Evolutionary conservation across 2,329 filamentous ascomycete genomes (phyloP).

Genomic region (Colletotrichum abscissum): DNA sequence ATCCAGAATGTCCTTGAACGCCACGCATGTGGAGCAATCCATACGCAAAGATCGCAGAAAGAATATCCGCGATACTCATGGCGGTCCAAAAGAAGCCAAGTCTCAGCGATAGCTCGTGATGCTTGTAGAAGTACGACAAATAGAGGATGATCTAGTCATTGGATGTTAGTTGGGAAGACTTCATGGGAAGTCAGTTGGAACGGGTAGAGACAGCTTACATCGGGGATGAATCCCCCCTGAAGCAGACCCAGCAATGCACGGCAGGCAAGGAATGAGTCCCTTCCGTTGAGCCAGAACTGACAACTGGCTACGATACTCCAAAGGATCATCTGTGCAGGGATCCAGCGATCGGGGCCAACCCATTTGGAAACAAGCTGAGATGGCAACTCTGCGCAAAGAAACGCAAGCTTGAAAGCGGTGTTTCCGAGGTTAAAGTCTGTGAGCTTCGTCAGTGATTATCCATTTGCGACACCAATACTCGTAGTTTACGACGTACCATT

Average conservation of each 20-base stretch:
- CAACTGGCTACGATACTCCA: conserved; percentile 62
- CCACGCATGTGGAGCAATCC: conserved; percentile 55
- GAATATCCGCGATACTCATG: conserved; percentile 52
- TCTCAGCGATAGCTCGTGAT: conserved; percentile 51
- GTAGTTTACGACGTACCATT: conserved; percentile 46
- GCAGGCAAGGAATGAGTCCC: conserved; percentile 45
- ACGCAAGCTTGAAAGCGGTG: conserved; percentile 60
- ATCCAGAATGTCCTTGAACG: conserved; percentile 47
- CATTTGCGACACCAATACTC: no score
- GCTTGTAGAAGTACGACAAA: conserved; percentile 58
- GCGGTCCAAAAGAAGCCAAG: conserved; percentile 55
- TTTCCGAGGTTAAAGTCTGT: conserved; percentile 60
- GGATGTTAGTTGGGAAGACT: background rate
- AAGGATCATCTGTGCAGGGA: conserved; percentile 65
- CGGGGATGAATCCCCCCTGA: conserved; percentile 54
- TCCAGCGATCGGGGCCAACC: conserved; percentile 60
- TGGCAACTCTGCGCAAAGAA: conserved; percentile 67
- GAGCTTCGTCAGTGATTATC: background rate
- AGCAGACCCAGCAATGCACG: conserved; percentile 48
- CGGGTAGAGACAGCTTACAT: conserved; percentile 39
- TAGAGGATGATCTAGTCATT: conserved; percentile 48
- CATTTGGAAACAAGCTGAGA: conserved; percentile 68
- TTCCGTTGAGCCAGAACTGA: conserved; percentile 51
- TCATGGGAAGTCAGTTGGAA: background rate
- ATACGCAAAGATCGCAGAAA: conserved; percentile 51